Base-by-base conservation (phyloP, 75 land plant species). In the Pinus albicaulis region DNA sequence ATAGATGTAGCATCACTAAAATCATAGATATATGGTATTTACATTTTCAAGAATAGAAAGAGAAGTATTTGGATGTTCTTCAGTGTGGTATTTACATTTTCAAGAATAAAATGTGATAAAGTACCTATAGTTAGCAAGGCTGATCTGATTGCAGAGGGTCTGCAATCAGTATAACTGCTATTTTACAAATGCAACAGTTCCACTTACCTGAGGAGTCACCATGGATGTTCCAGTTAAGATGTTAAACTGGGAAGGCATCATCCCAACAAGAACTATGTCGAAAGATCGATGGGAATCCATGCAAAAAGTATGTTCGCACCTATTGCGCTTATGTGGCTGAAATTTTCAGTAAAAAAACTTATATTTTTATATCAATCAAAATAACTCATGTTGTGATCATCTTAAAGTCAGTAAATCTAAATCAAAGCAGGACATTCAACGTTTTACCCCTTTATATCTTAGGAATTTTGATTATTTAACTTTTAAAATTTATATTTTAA, bases 111-210 rank as follows among this genome's bases (percentile, higher is more conserved):
- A 57, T 20, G 0, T 57, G 5, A 16, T 17, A 16, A 15, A 57
- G 59, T 10, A 82, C 95, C 92, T 84, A 89, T 90, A 23, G 95
- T 92, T 84, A 92, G 85, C 44, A 92, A 82, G 19, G 95, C 95
- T 20, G 93, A 92, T 80, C 64, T 77, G 72, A 92, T 82, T 48
- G 91, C 87, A 31, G 93, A 82, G 36, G 93, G 87, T 52, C 87
- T 83, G 91, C 91, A 92, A 31, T 71, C 34, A 17, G 95, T 89
- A 57, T 92, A 59, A 53, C 25, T 59, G n/a, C 16, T 89, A 80
- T 80, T 83, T 88, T 36, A 92, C 26, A 1, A 83, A n/a, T 15
- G 93, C 93, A 8, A 85, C 93, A 16, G 85, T 55, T 3, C 93
- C 95, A 56, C 89, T 80, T 2, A 91, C 86, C 77, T 92, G 95